phyloP scores from a whole-genome alignment of 2,329 filamentous ascomycete species.

The Lasiodiplodia hormozganensis region DNA sequence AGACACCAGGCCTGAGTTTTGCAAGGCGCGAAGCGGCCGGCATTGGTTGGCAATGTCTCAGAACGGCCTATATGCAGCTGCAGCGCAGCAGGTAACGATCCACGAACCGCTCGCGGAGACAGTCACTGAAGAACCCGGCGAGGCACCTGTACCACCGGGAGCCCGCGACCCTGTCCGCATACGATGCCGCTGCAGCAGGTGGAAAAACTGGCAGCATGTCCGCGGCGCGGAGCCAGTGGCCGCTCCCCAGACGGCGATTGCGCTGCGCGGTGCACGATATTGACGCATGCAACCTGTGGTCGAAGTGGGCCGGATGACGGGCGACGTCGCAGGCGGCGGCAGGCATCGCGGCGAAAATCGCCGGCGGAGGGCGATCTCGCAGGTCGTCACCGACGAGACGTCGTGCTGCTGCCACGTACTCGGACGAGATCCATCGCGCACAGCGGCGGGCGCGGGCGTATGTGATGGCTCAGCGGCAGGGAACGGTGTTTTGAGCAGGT shows the following conservation, averaged over 20 bases:
- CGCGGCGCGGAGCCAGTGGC: slow-evolving; percentile 5
- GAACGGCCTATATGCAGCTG: slow-evolving; percentile 19
- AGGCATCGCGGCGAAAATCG: background rate
- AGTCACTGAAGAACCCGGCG: slow-evolving; percentile 22
- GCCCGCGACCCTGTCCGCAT: slow-evolving; percentile 20
- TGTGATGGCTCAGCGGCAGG: slow-evolving; percentile 20
- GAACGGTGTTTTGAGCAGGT: slow-evolving; percentile 17
- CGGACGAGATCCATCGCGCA: slow-evolving; percentile 3
- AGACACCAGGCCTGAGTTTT: slow-evolving; percentile 23
- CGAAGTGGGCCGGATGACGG: slow-evolving; percentile 1
- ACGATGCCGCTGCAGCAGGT: slow-evolving; percentile 17
- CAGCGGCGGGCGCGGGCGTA: slow-evolving; percentile 13
- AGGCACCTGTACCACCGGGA: slow-evolving; percentile 8
- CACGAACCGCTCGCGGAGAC: slow-evolving; percentile 28
- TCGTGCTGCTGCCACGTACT: slow-evolving; percentile 12
- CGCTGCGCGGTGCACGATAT: slow-evolving; percentile 21
- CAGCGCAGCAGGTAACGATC: slow-evolving; percentile 20
- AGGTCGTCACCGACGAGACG: background rate
- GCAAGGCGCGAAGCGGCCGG: slow-evolving; percentile 33
- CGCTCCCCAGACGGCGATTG: background rate
- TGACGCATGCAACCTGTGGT: slow-evolving; percentile 21
- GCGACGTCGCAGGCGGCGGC: slow-evolving; percentile 9
- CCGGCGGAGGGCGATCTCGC: slow-evolving; percentile 1
- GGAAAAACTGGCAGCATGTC: slow-evolving; percentile 22
- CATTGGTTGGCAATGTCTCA: slow-evolving; percentile 27